Conservation (phyloP, 2,329 filamentous ascomycete species). For the Colletotrichum tabaci region DNA sequence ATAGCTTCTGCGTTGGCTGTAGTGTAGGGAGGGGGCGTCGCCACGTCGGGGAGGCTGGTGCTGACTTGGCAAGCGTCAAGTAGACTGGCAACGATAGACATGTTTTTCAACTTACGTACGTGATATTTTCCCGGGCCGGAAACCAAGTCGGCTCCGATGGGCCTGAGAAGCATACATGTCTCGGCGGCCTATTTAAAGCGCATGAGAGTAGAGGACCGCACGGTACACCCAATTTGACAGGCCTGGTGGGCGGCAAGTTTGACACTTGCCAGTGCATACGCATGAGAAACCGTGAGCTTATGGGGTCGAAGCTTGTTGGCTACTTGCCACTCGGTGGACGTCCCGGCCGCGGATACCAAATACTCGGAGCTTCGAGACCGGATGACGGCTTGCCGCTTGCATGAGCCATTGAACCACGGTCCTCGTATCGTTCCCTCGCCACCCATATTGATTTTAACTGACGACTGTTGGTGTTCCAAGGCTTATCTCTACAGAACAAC, state of each 20-base stretch:
- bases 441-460: no score
- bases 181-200: neutral
- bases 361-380: neutral
- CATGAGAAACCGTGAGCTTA: neutral
- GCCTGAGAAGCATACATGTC: neutral
- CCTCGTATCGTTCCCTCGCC: neutral
- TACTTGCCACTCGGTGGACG: neutral
- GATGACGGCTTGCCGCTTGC: neutral
- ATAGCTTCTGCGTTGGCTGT: neutral
- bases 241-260: neutral
- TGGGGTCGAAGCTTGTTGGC: neutral
- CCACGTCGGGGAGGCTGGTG: neutral
- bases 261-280: neutral
- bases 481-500: neutral
- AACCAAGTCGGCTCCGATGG: neutral
- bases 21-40: no score
- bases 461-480: neutral
- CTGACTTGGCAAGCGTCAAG: constrained; percentile 4
- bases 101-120: neutral
- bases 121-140: neutral
- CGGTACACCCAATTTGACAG: neutral
- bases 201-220: no score
- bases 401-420: neutral
- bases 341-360: neutral
- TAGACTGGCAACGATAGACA: neutral